A percentile compares a stretch with the other conserved stretches of the same genome.
Conservation (phyloP, 768 basidiomycete species). For the Symmetrospora coprosmae region DNA sequence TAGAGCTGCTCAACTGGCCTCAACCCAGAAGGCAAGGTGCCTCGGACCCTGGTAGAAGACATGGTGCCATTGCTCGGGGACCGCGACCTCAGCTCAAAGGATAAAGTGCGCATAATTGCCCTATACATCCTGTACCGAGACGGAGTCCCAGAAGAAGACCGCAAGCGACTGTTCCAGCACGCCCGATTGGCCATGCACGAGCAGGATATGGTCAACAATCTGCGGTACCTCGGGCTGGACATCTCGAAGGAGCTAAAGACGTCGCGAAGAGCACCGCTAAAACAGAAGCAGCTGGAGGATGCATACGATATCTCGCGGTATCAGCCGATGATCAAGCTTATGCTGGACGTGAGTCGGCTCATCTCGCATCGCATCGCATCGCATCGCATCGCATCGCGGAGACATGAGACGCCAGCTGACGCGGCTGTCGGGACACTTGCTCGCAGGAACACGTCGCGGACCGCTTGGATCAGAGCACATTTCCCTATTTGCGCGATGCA, state of each 20-base stretch:
- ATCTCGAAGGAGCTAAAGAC: constrained; percentile 67
- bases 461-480: constrained; percentile 60
- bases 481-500: constrained; percentile 50
- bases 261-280: constrained; percentile 44
- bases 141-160: constrained; percentile 96
- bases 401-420: not conserved
- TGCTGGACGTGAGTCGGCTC: constrained; percentile 57
- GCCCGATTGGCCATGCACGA: constrained; percentile 73
- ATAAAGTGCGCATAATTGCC: constrained; percentile 92
- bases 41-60: constrained; percentile 86
- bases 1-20: constrained; percentile 88
- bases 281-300: constrained; percentile 67
- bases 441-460: constrained; percentile 63
- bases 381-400: too few relatives aligned
- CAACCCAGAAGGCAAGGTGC: constrained; percentile 82
- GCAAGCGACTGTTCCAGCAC: constrained; percentile 84
- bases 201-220: constrained; percentile 82
- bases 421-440: not conserved
- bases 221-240: constrained; percentile 65
- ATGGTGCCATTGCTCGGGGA: constrained; percentile 94
- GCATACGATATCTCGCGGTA: constrained; percentile 93
- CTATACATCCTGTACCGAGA: constrained; percentile 88
- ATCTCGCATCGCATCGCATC: too few relatives aligned
- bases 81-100: constrained; percentile 66
- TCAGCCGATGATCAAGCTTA: constrained; percentile 62